These are phyloP conservation scores for Catharanthus roseus DNA, from an alignment of 257 asterid species.

Conservation along the genomic window DNA sequence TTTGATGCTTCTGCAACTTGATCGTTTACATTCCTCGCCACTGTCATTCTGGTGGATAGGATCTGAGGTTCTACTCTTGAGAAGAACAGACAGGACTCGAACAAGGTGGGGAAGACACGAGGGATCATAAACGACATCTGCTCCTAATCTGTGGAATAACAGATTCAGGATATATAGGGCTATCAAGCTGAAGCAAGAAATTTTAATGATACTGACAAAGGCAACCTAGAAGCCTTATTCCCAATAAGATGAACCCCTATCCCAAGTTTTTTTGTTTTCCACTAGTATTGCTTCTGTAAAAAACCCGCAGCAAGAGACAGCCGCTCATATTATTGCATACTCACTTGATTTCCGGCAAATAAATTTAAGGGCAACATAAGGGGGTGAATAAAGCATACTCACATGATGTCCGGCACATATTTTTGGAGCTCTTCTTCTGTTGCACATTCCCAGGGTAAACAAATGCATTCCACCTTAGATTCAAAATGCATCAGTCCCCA, in stretches of 20 bases:
- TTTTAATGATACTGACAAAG: not conserved
- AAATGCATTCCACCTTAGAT: constrained; percentile 55
- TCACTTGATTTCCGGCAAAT: too few species aligned
- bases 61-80: constrained; percentile 25
- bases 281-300: not conserved
- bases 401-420: constrained; percentile 69
- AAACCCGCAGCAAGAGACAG: too few species aligned
- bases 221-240: not conserved
- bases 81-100: constrained; percentile 50
- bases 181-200: not conserved
- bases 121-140: constrained; percentile 84
- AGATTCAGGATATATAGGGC: not conserved
- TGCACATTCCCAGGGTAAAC: constrained; percentile 84
- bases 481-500: constrained; percentile 20
- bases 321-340: not conserved
- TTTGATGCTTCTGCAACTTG: not conserved
- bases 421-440: constrained; percentile 45
- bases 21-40: not conserved
- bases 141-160: constrained; percentile 68
- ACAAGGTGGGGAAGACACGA: constrained; percentile 78
- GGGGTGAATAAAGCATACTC: constrained; percentile 12
- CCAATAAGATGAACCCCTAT: not conserved
- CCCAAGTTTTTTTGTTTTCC: not conserved
- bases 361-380: too few species aligned
- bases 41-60: constrained; percentile 1